Evolutionary conservation across 805 yeast species (phyloP), one percentile per base, ranked within the genome.

Genomic region (Lipomyces oligophaga): DNA sequence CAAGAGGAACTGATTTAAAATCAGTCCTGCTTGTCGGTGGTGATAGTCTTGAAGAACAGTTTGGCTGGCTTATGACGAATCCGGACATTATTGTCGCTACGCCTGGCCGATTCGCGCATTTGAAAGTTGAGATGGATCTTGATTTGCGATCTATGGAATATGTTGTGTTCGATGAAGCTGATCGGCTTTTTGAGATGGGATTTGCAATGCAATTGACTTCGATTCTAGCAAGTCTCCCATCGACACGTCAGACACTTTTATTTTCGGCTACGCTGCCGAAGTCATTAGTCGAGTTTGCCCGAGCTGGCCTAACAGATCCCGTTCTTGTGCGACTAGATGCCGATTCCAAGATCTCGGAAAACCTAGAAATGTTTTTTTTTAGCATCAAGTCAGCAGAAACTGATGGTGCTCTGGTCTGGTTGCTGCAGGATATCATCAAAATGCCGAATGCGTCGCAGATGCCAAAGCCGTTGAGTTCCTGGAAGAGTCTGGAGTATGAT

Each of bases 31-130:
- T 93, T 25, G 90, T 94, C 47, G 99, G 99, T 70, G 99, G 99
- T 72, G 99, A 93, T 63, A 85, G 96, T n/a, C 71, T 93, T 60
- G 98, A 93, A 63, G 97, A 90, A 45, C 98, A 93, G 69, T 93
- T 93, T 63, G 74, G 85, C 19, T 79, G 85, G 64, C 86, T 93
- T 94, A 81, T 89, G 85, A 67, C 81, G 45, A 87, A 88, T 61
- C 99, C 99, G 0, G 99, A 93, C 70, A 81, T 94, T 28, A 76
- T 93, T 32, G 82, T 93, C 48, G 97, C 97, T 18, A 93, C 98
- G 0, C 99, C 99, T 0, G 99, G 99, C 65, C 77, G 99, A 67
- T 93, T 93, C 60, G 68, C 90, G 67, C 99, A 93, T 75, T 76
- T 93, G 63, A 86, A 90, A 65, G 89, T 90, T 22, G 99, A 93